These are phyloP conservation scores for Aphanomyces invadans DNA, from an alignment of 352 stramenopile genomes.

Conservation along the genomic window DNA sequence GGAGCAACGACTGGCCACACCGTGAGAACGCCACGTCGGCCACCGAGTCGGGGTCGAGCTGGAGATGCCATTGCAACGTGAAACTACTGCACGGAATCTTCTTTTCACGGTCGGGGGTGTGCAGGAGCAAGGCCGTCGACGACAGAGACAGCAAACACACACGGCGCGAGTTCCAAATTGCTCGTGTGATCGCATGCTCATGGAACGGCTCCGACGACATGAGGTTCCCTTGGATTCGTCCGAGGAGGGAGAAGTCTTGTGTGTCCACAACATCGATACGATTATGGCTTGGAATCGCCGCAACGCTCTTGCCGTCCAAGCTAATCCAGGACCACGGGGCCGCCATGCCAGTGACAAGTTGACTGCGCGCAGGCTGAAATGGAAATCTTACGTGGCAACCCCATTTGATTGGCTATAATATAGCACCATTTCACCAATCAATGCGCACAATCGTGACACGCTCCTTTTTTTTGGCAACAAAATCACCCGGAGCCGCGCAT, in stretches of 20 bases:
- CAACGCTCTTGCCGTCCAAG: conserved; percentile 73
- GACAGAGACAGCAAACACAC: conserved; percentile 71
- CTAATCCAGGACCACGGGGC: conserved; percentile 66
- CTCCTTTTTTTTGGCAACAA: neutral
- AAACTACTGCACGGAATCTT: conserved; percentile 37
- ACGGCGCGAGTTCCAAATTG: conserved; percentile 72
- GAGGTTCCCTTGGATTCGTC: conserved; percentile 38
- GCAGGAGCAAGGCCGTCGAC: conserved; percentile 47
- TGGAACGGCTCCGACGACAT: conserved; percentile 34
- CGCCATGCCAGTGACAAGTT: neutral
- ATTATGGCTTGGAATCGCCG: conserved; percentile 54
- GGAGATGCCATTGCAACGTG: conserved; percentile 38
- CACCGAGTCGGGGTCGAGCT: conserved; percentile 32
- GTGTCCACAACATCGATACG: conserved; percentile 76
- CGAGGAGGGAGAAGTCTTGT: conserved; percentile 74
- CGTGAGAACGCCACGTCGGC: conserved; percentile 56
- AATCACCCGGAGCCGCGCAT: neutral
- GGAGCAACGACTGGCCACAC: conserved; percentile 49
- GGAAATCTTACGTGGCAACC: neutral
- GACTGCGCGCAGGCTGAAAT: neutral
- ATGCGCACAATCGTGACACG: no score
- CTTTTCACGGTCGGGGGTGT: conserved; percentile 43
- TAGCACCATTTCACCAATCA: neutral
- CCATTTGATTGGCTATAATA: neutral
- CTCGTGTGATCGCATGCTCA: conserved; percentile 41